Base-by-base conservation (phyloP, 768 basidiomycete species). In the Rhodotorula taiwanensis region DNA sequence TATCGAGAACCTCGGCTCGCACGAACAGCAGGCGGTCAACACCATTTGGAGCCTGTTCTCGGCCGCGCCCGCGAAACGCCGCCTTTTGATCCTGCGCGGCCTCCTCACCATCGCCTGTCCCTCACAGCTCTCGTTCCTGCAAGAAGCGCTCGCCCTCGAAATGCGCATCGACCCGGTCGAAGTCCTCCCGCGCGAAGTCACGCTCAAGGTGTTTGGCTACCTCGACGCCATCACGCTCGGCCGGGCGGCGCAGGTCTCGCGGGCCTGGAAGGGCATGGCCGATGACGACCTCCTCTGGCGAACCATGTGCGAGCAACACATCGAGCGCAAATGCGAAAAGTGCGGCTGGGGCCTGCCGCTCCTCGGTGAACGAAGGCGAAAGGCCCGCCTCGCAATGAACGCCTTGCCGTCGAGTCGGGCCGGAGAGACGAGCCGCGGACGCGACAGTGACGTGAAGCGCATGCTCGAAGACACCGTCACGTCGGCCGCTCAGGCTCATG, bases 51-150 rank as follows among this genome's bases (percentile, higher is more conserved):
- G 92, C 68, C 90, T 85, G 72, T 99, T 99, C 77, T 94, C 91
- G 25, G 88, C 89, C 1, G 94, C 94, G 3, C 85, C 91, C 0
- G 91, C 97, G 72, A 83, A 87, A 9, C 84, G 88, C 41, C 83
- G 95, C 42, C 89, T 88, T 58, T 84, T 98, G 74, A 97, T 98
- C 74, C 86, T 99, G 52, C 89, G 89, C 72, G 95, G 95, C 44
- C 82, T 99, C 62, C 84, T 99, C 70, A 97, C 95, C 21, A 98
- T 99, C 91, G 98, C 93, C 76, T 98, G 95, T 78, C 97, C 95
- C 79, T 93, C 89, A 51, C 92, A 99, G 73, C 85, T 99, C 33
- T 97, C 95, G 31, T 87, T 97, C 53, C 86, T 99, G 62, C 87
- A 91, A 34, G 89, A 95, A 67, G 87, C 91, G 56, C 88, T 98